Base-by-base conservation (phyloP, 352 stramenopile genomes). In the Phytopythium kandeliae region DNA sequence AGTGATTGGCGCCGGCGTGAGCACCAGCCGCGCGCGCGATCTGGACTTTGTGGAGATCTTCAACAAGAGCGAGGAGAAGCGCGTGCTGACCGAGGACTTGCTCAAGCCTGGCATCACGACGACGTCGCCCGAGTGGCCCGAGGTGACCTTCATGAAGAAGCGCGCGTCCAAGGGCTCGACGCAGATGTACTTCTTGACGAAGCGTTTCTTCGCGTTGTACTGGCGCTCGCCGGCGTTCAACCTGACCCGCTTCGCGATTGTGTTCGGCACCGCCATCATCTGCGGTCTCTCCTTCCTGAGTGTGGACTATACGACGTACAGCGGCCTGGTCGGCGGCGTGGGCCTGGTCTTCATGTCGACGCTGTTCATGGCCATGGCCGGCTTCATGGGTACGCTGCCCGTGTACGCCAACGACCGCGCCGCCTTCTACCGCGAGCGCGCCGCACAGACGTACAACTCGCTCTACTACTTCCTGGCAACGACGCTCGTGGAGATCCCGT, bases 391-490 rank as follows among this genome's bases (percentile, higher is more conserved):
- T 0, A 69, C 79, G 1, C 48, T 51, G 41, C 61, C 49, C 12
- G 48, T 62, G 16, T 51, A 49, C 92, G 15, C 66, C 73, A 24
- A 53, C 85, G 16, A 78, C 86, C 67, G 88, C 24, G 78, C 75
- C 36, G 79, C 86, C 51, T 96, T 78, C 47, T 95, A 96, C 68
- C 58, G 82, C 17, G 84, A 96, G 58, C 78, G 86, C 31, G 66
- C 73, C 21, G 65, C 74, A 12, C 48, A 76, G 38, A 92, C 89
- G 67, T 96, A 96, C 46, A 57, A 67, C 30, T 42, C 68, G 28
- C 45, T 57, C 19, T 63, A 71, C 28, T 79, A 94, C 24, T 56
- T 55, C 17, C 26, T 61, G 19, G 54, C 33, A 2, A 25, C 37
- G 38, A 80, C 71, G 11, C 21, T 97, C 19, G 64, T 67, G 26